Percentiles rank a stretch among this genome's conserved stretches.
Conservation (phyloP, 2,329 filamentous ascomycete genomes). For the Paecilomyces fulvus region DNA sequence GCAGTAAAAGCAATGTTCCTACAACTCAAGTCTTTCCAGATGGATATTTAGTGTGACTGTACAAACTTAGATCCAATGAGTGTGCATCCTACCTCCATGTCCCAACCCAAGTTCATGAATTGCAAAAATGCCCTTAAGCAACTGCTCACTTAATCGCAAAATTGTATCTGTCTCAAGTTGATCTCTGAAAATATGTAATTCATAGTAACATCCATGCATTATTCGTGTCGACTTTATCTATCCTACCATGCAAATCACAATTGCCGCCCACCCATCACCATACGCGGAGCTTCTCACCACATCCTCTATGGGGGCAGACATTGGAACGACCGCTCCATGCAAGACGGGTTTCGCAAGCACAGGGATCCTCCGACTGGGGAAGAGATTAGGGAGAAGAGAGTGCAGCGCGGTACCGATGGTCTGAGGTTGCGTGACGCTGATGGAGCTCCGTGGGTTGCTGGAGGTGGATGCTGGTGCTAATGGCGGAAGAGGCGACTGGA, state of each 20-base stretch:
- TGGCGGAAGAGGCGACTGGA: slow-evolving; percentile 63
- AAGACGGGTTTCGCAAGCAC: slow-evolving; percentile 76
- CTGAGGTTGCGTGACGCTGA: slow-evolving; percentile 44
- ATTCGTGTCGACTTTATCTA: slow-evolving; percentile 12
- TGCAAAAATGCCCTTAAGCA: slow-evolving; percentile 18
- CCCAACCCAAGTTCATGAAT: slow-evolving; percentile 20
- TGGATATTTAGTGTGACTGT: neutral
- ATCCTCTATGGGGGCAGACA: slow-evolving; percentile 71
- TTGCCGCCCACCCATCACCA: slow-evolving; percentile 82
- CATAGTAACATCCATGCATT: too few relatives aligned
- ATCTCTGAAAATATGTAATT: slow-evolving; percentile 9
- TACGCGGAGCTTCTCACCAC: slow-evolving; percentile 76
- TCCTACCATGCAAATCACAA: slow-evolving; percentile 66
- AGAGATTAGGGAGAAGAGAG: slow-evolving; percentile 66
- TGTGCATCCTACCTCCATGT: slow-evolving; percentile 21
- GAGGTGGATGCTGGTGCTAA: slow-evolving; percentile 21
- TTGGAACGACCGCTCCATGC: slow-evolving; percentile 76
- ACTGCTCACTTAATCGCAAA: slow-evolving; percentile 19
- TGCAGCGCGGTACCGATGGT: slow-evolving; percentile 73
- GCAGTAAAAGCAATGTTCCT: slow-evolving; percentile 19
- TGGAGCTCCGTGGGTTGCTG: slow-evolving; percentile 12
- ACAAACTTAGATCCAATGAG: slow-evolving; percentile 2
- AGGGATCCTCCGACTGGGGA: slow-evolving; percentile 76
- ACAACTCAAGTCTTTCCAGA: slow-evolving; percentile 17
- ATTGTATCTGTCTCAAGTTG: slow-evolving; percentile 15